These are phyloP conservation scores for Elongisporangium anandrum DNA, from an alignment of 352 stramenopile species.

Conservation along the genomic window DNA sequence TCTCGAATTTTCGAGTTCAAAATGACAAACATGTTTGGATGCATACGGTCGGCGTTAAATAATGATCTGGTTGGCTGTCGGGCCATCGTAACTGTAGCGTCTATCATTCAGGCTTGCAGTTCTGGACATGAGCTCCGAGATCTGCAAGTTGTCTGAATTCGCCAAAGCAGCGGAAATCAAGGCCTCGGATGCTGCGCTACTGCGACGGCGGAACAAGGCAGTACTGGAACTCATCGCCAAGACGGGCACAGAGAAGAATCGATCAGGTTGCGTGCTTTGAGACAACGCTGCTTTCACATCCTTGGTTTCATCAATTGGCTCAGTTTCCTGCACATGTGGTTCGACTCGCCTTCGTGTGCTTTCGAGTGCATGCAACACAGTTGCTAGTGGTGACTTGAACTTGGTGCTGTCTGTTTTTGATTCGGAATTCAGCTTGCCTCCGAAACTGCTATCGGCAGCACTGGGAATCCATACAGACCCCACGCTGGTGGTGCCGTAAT, in stretches of 20 bases:
- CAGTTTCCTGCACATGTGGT: background rate
- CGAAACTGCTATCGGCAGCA: background rate
- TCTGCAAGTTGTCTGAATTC: background rate
- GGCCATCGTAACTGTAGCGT: background rate
- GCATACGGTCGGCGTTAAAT: background rate
- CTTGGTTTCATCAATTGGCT: background rate
- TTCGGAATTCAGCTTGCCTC: background rate
- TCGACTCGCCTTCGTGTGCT: background rate
- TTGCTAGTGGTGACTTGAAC: background rate
- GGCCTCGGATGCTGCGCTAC: background rate
- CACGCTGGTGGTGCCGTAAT: conserved; percentile 2
- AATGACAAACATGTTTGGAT: no score
- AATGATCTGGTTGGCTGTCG: background rate
- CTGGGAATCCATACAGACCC: background rate
- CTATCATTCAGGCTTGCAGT: background rate
- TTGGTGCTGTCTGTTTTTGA: background rate
- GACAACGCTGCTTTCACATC: background rate
- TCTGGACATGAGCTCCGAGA: background rate
- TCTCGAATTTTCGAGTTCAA: no score
- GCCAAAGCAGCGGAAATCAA: background rate
- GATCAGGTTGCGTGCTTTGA: background rate
- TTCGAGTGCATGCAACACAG: background rate
- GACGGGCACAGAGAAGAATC: background rate
- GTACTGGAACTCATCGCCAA: background rate
- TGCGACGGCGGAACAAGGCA: background rate